Conservation (phyloP, 495 filamentous ascomycete species). For the Penicillium odoratum region DNA sequence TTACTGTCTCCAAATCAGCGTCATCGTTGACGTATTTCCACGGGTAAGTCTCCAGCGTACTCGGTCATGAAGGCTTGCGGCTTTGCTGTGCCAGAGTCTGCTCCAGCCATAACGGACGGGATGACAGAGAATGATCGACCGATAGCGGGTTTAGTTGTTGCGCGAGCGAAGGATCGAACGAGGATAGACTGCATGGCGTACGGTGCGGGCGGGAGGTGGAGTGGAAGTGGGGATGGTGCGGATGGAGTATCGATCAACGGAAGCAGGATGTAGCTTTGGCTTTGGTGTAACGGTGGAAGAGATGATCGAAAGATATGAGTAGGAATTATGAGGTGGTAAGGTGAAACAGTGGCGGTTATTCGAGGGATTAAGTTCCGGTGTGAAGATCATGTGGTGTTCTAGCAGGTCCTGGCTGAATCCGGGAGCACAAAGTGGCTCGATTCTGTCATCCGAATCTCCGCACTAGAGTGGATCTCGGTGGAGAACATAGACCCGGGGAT, state of each 20-base stretch:
- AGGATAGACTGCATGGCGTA: slow-evolving; percentile 28
- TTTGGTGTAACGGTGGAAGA: background rate
- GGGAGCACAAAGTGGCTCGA: slow-evolving; percentile 1
- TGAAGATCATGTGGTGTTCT: background rate
- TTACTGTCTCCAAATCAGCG: background rate
- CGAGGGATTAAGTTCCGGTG: background rate
- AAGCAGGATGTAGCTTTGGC: background rate
- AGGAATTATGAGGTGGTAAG: too few species aligned
- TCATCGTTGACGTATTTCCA: slow-evolving; percentile 25
- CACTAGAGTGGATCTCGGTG: background rate
- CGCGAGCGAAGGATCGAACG: slow-evolving; percentile 46
- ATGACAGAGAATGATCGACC: slow-evolving; percentile 58
- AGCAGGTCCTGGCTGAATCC: slow-evolving; percentile 13
- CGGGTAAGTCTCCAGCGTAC: slow-evolving; percentile 27
- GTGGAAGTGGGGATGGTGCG: background rate
- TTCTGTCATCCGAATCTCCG: background rate
- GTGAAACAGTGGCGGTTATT: background rate
- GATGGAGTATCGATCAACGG: background rate
- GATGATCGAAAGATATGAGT: background rate
- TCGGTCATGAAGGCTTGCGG: slow-evolving; percentile 42
- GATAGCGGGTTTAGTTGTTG: slow-evolving; percentile 33
- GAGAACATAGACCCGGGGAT: background rate
- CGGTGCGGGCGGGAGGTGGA: slow-evolving; percentile 8
- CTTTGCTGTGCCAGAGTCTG: slow-evolving; percentile 61
- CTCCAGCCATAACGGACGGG: slow-evolving; percentile 56